Base-by-base conservation (phyloP, 2,329 filamentous ascomycete genomes). In the Aspergillus ibericus region DNA sequence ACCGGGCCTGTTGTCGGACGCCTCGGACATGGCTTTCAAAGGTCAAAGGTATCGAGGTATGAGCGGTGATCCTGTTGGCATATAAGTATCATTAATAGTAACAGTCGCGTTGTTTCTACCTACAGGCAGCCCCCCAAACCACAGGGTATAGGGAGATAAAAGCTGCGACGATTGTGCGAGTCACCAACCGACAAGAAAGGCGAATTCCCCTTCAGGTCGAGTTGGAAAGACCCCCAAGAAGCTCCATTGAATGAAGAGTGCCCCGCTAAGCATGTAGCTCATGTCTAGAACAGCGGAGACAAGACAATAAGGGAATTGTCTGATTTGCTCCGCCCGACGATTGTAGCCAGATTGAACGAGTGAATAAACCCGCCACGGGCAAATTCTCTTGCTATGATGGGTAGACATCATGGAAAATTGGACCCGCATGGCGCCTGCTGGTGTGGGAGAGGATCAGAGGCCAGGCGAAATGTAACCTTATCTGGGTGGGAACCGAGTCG, bases 401-500 rank as follows among this genome's bases (percentile, higher is more conserved):
- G 25, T 7, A 15, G 40, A 53, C 36, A 27, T 53, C 51, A 53
- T 53, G 16, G n/a, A 22, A 16, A 40, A n/a, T 10, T 29, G 22
- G 29, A 18, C 8, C 1, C 20, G 25, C 6, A 12, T 20, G 29
- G 36, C 25, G 34, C 35, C 48, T 52, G 34, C 9, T 38, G n/a
- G 49, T 18, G 34, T 15, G 10, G 16, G n/a, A 18, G 36, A 16
- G 16, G 25, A 34, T 50, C 7, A 22, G 22, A 34, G n/a, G 15
- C 7, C 29, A 32, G 35, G 25, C 15, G 5, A 53, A 18, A 53
- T 53, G 51, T 44, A 53, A 53, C 51, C 51, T 53, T 53, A 53
- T 53, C 36, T 48, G 44, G 22, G 22, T 12, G 25, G 16, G 25
- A 48, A 29, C 44, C 29, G 51, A 53, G 51, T 53, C 51, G 36